A percentile compares a stretch with the other conserved stretches of the same genome.
phyloP scores from a whole-genome alignment of 129 eudicot genomes.

The Calendula officinalis region DNA sequence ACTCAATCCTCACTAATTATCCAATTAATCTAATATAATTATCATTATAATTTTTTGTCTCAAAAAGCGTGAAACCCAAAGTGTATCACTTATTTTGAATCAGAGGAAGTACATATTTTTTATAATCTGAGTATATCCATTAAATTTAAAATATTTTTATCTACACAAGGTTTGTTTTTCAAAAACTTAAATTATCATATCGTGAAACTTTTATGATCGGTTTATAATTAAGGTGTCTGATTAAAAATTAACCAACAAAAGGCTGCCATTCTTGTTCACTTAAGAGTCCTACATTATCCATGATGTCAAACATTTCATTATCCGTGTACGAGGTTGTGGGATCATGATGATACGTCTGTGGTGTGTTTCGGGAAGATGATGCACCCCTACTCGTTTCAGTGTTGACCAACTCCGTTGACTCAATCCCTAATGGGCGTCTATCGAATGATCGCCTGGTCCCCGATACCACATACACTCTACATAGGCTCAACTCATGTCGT shows the following conservation, averaged over 20 bases:
- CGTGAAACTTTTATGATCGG: not conserved
- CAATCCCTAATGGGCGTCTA: conserved; percentile 50
- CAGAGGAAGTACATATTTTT: too few relatives aligned
- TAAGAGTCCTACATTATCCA: not conserved
- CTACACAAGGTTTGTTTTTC: not conserved
- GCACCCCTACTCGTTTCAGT: conserved; percentile 7
- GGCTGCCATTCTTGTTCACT: conserved; percentile 3
- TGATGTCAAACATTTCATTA: conserved; percentile 3
- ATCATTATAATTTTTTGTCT: too few relatives aligned
- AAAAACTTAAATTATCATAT: not conserved
- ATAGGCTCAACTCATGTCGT: conserved; percentile 56
- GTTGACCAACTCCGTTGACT: not conserved
- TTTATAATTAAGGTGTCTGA: not conserved
- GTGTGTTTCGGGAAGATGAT: conserved; percentile 17
- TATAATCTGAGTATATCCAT: too few relatives aligned
- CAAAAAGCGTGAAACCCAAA: too few relatives aligned
- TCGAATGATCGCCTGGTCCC: conserved; percentile 63
- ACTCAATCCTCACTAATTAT: too few relatives aligned
- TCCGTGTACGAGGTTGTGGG: not conserved
- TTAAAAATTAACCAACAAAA: not conserved
- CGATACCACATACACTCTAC: conserved; percentile 64
- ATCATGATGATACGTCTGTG: too few relatives aligned
- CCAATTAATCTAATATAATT: too few relatives aligned
- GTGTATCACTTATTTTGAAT: too few relatives aligned
- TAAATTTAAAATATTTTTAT: too few relatives aligned